A percentile compares a stretch with the other conserved stretches of the same genome.
phyloP scores from a whole-genome alignment of 2,329 filamentous ascomycete species.

The Fusarium succisae region DNA sequence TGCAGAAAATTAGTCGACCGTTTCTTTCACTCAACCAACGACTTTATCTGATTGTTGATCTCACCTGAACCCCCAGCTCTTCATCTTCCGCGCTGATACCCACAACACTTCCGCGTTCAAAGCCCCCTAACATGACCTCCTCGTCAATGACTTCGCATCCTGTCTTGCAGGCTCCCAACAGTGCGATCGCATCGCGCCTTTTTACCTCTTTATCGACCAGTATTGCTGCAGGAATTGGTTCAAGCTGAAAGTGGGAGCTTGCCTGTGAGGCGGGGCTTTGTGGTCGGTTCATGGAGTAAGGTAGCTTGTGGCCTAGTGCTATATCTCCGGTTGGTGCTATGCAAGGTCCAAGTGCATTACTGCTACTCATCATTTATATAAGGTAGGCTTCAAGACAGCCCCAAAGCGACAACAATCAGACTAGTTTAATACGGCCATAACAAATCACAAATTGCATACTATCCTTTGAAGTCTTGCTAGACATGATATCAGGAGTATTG shows the following conservation, averaged over 20 bases:
- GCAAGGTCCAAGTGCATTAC: neutral
- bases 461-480: neutral
- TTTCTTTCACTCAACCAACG: no score
- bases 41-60: conserved; percentile 17
- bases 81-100: conserved; percentile 64
- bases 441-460: neutral
- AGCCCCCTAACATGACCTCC: conserved; percentile 57
- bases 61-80: conserved; percentile 58
- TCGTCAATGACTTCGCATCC: conserved; percentile 62
- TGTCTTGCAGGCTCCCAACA: conserved; percentile 48
- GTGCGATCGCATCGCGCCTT: conserved; percentile 46
- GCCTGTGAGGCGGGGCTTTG: conserved; percentile 49
- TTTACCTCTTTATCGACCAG: conserved; percentile 53
- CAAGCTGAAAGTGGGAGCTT: conserved; percentile 55
- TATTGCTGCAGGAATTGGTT: conserved; percentile 56
- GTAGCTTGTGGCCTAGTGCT: neutral
- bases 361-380: neutral
- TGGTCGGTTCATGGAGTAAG: neutral
- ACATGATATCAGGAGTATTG: neutral
- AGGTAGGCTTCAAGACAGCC: neutral
- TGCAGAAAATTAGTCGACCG: conserved; percentile 10
- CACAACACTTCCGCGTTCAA: conserved; percentile 62
- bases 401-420: neutral
- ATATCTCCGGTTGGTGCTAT: neutral
- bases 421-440: neutral